Base-by-base conservation (phyloP, 805 yeast species). In the Candida pseudofarinosa region DNA sequence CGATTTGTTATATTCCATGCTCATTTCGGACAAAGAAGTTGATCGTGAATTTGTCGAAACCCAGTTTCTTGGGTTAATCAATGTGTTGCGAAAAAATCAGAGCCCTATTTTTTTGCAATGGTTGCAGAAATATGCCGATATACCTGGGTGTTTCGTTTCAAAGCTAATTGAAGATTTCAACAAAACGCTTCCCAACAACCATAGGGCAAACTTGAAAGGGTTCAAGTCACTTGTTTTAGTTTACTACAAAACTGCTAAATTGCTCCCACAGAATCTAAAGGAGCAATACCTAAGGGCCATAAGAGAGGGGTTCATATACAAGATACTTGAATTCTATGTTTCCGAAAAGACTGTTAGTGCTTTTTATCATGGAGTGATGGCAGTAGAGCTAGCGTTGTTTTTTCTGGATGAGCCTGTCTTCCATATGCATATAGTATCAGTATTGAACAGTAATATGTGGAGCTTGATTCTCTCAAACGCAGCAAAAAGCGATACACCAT, bases 1-100 rank as follows among this genome's bases (percentile, higher is more conserved):
- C 42, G 62, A 58, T 16, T 33, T 59, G 13, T 30, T 54, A 0
- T 49, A 44, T 33, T 52, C 48, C 16, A 51, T 57, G 33, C 37
- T 60, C 12, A 49, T 51, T 30, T 40, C 39, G 6, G 10, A 23
- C 6, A 23, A 23, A 23, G 10, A 23, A 7, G 28, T 23, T 6
- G 39, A 37, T 10, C 14, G 17, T n/a, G 32, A 37, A 16, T 14
- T 37, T n/a, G 30, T 26, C 4, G 39, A 37, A 18, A 37, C 33
- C 2, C 23, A 37, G 13, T 37, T 26, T 37, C 16, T 37, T 6
- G 19, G 15, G 30, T 26, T 37, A 18, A 37, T 37, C 16, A 19
- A 8, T n/a, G 15, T 37, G 15, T 37, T 37, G 33, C 19, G 18
- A 14, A 26, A 26, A 10, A 17, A 15, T n/a, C 32, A 23, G 17